phyloP scores from a whole-genome alignment of 2,329 filamentous ascomycete genomes.

The Achaetomium macrosporum region DNA sequence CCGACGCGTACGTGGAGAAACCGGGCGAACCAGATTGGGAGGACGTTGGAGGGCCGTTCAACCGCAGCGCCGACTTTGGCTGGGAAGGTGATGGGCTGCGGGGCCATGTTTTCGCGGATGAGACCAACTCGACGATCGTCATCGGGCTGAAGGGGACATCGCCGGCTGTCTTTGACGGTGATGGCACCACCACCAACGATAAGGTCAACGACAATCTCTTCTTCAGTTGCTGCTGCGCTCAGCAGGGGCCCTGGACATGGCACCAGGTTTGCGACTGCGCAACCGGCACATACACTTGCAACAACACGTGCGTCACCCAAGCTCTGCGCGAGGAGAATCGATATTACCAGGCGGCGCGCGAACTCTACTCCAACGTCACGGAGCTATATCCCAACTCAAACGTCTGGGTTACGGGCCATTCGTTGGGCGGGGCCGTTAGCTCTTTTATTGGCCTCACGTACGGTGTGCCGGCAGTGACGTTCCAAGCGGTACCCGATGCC shows the following conservation, averaged over 20 bases:
- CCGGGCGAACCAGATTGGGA: slow-evolving; percentile 74
- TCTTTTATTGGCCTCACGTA: slow-evolving; percentile 89
- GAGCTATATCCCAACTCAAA: slow-evolving; percentile 77
- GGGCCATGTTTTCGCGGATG: slow-evolving; percentile 87
- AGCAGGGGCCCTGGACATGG: slow-evolving; percentile 86
- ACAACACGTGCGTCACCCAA: slow-evolving; percentile 78
- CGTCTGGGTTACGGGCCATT: slow-evolving; percentile 89
- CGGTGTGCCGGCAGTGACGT: slow-evolving; percentile 83
- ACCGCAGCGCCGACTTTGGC: slow-evolving; percentile 83
- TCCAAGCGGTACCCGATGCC: slow-evolving; percentile 88
- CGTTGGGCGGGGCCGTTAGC: slow-evolving; percentile 81
- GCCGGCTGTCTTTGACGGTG: slow-evolving; percentile 89
- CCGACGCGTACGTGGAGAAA: slow-evolving; percentile 78
- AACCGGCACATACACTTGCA: slow-evolving; percentile 80
- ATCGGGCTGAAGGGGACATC: slow-evolving; percentile 92
- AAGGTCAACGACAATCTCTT: slow-evolving; percentile 98
- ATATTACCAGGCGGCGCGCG: slow-evolving; percentile 83
- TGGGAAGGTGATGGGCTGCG: slow-evolving; percentile 86
- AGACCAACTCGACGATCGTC: slow-evolving; percentile 77
- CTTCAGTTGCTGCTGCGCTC: slow-evolving; percentile 95
- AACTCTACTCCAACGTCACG: slow-evolving; percentile 89
- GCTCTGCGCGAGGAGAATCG: slow-evolving; percentile 75
- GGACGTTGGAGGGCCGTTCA: slow-evolving; percentile 72
- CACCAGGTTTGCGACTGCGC: slow-evolving; percentile 91
- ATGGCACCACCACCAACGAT: slow-evolving; percentile 93